These are phyloP conservation scores for Tricholoma flavovirens DNA, from an alignment of 768 basidiomycete species.

Conservation along the genomic window DNA sequence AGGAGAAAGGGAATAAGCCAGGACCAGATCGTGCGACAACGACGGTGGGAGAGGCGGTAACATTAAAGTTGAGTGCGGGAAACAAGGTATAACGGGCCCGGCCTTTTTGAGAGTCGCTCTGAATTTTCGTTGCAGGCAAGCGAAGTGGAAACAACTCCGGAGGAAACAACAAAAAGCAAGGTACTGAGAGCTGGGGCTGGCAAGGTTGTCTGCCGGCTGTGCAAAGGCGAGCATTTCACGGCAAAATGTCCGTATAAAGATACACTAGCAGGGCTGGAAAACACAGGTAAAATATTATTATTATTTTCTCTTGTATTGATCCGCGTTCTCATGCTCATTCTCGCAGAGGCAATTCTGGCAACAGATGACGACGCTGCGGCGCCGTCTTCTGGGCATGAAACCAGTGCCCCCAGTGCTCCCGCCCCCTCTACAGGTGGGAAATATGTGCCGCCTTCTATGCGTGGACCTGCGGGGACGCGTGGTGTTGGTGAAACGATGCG, in stretches of 20 bases:
- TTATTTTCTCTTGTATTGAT: too few relatives aligned
- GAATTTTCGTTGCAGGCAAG: constrained; percentile 32
- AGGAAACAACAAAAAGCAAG: constrained; percentile 60
- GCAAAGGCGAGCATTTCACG: constrained; percentile 97
- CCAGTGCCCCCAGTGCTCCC: constrained; percentile 31
- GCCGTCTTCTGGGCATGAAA: constrained; percentile 21
- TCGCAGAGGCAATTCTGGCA: constrained; percentile 26
- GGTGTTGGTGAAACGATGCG: constrained; percentile 77
- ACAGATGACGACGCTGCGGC: constrained; percentile 32
- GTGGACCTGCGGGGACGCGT: constrained; percentile 52
- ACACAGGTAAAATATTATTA: constrained; percentile 41
- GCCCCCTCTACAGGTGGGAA: constrained; percentile 56
- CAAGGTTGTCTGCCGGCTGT: constrained; percentile 88
- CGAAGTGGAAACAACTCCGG: constrained; percentile 64
- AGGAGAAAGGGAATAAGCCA: constrained; percentile 78
- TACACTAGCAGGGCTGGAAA: constrained; percentile 72
- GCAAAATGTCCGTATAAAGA: constrained; percentile 99
- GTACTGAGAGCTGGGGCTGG: constrained; percentile 73
- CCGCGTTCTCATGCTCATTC: not conserved
- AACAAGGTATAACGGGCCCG: constrained; percentile 43
- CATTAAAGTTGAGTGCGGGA: constrained; percentile 46
- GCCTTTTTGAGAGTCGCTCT: not conserved
- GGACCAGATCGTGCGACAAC: constrained; percentile 94
- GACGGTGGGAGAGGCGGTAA: constrained; percentile 69
- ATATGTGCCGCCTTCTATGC: constrained; percentile 94